Percentiles rank a stretch among this genome's conserved stretches.
Evolutionary conservation across 2,329 filamentous ascomycete species (phyloP).

Genomic region (Diaporthe vaccinii): DNA sequence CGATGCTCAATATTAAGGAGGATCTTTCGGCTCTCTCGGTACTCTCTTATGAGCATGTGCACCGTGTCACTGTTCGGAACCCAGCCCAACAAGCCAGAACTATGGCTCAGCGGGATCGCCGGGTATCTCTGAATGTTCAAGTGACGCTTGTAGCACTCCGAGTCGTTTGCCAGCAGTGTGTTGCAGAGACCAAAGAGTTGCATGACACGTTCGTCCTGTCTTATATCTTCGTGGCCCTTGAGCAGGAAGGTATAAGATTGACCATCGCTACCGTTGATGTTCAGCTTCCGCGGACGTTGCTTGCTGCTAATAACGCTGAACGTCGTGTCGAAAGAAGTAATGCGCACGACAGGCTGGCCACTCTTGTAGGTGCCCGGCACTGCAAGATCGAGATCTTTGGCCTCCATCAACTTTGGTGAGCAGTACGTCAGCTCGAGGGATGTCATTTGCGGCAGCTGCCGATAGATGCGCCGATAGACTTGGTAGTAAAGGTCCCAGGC

Average conservation of each 20-base stretch:
- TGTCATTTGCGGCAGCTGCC: conserved; percentile 93
- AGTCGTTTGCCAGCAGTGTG: conserved; percentile 91
- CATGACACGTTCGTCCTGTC: conserved; percentile 99
- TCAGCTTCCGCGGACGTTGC: conserved; percentile 92
- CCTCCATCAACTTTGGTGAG: conserved; percentile 90
- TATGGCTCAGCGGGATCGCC: conserved; percentile 96
- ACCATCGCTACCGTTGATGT: conserved; percentile 90
- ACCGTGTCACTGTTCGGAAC: conserved; percentile 98
- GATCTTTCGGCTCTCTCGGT: conserved; percentile 96
- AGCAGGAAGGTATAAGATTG: conserved; percentile 88
- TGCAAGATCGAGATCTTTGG: conserved; percentile 88
- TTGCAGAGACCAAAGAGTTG: conserved; percentile 98
- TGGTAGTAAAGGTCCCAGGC: conserved; percentile 99
- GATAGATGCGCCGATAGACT: conserved; percentile 94
- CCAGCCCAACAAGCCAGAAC: conserved; percentile 95
- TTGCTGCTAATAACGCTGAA: conserved; percentile 96
- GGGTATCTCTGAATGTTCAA: conserved; percentile 96
- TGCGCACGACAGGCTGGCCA: conserved; percentile 81
- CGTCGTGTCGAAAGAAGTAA: conserved; percentile 90
- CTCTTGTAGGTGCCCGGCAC: conserved; percentile 96
- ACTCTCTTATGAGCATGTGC: conserved; percentile 96
- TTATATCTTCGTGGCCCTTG: conserved; percentile 99
- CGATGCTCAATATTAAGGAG: conserved; percentile 98
- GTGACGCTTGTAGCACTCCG: conserved; percentile 96
- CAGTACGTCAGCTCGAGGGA: conserved; percentile 96